Evolutionary conservation across 2,329 filamentous ascomycete species (phyloP), one percentile per base, ranked within the genome.

Genomic region (Atkinsonella hypoxylon): DNA sequence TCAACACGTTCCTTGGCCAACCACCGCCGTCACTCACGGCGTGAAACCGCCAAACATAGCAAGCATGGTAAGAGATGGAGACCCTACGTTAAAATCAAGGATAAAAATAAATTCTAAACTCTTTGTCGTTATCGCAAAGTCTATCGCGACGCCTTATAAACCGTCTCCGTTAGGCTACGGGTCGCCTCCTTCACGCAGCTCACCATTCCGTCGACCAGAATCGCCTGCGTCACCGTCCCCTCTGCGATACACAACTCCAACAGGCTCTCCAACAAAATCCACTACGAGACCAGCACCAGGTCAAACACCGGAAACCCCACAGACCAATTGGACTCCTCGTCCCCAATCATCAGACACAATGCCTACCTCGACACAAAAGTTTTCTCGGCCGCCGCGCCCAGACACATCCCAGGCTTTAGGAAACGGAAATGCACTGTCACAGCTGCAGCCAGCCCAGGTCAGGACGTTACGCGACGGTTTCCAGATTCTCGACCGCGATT

Each of bases 401-500:
- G 54, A 64, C 10, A 58, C 63, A 18, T 55, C 67, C 26, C 66
- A 68, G 39, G 60, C 69, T 6, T 61, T 71, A 40, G 66, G 65
- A 4, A 66, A 71, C 49, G 71, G 73, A 34, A 81, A 76, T 58
- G 74, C 81, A 13, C 71, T 89, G 43, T 82, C 83, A 2, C 84
- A 87, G 61, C 70, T 97, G 41, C 86, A 91, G 38, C 82, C 88
- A 2, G 76, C 87, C 3, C 88, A 96, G 59, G 81, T 96, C 36
- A 82, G 90, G 61, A 87, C 88, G 59, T 79, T 98, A 68, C 81
- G 93, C 54, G 91, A 97, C 64, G 89, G 86, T 0, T 98, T 97
- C 67, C 88, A 94, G 66, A 89, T 96, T 53, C 76, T 98, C 45
- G 93, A 97, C 66, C 79, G 88, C 53, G 85, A 93, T 67, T 90